Percentiles rank a stretch among this genome's conserved stretches.
phyloP scores from a whole-genome alignment of 1,284 basidiomycete genomes.

The Tylopilus sp. region DNA sequence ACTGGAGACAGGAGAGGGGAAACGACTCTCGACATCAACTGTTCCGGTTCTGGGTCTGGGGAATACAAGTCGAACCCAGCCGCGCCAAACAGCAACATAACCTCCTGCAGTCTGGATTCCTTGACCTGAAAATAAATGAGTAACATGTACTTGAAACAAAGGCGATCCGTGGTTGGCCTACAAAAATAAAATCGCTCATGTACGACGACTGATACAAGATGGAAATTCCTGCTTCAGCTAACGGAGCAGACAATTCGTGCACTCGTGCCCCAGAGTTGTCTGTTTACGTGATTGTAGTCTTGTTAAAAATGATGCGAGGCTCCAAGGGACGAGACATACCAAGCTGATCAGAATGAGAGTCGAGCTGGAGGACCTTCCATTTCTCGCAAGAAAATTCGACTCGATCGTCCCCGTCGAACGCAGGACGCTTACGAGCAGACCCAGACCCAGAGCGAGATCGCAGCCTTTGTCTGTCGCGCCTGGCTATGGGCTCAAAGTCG shows the following conservation, averaged over 20 bases:
- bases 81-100: slow-evolving; percentile 55
- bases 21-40: slow-evolving; percentile 38
- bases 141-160: neutral
- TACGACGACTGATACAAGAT: slow-evolving; percentile 86
- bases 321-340: slow-evolving; percentile 42
- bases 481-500: slow-evolving; percentile 62
- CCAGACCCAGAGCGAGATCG: slow-evolving; percentile 42
- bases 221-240: slow-evolving; percentile 77
- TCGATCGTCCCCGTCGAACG: slow-evolving; percentile 39
- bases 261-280: slow-evolving; percentile 73
- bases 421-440: slow-evolving; percentile 32
- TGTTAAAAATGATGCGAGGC: neutral
- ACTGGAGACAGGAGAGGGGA: slow-evolving; percentile 40
- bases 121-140: slow-evolving; percentile 51
- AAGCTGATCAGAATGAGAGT: slow-evolving; percentile 66
- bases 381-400: slow-evolving; percentile 68
- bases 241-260: slow-evolving; percentile 73
- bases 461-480: slow-evolving; percentile 52
- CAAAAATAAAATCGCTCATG: slow-evolving; percentile 83
- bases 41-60: slow-evolving; percentile 47
- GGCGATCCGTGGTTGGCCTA: slow-evolving; percentile 35
- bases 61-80: slow-evolving; percentile 71
- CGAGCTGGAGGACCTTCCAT: slow-evolving; percentile 76
- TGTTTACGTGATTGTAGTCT: slow-evolving; percentile 31
- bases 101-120: slow-evolving; percentile 60